phyloP scores from a whole-genome alignment of 2,329 filamentous ascomycete species.

The Cladosporium halotolerans region DNA sequence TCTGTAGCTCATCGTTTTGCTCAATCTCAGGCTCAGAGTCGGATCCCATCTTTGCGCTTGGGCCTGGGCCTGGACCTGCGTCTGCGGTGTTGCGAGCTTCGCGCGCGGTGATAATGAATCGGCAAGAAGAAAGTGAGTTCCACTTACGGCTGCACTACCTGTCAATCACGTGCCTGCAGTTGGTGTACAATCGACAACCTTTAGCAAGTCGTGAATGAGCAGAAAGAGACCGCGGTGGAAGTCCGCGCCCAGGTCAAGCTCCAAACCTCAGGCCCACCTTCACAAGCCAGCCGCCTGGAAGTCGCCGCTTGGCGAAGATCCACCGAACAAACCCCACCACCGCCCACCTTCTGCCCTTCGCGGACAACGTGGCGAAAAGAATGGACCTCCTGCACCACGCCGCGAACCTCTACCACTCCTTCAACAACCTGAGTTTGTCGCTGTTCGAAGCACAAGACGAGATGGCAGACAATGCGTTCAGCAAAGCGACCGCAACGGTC shows the following conservation, averaged over 20 bases:
- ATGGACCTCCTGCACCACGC: slow-evolving; percentile 26
- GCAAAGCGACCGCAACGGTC: slow-evolving; percentile 45
- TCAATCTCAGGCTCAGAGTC: slow-evolving; percentile 23
- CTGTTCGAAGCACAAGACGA: slow-evolving; percentile 29
- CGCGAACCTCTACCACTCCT: slow-evolving; percentile 28
- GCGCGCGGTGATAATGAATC: too few relatives aligned
- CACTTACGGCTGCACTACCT: slow-evolving; percentile 8
- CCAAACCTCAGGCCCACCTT: neutral
- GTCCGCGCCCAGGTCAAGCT: neutral
- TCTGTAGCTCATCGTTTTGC: slow-evolving; percentile 63
- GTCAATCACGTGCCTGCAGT: slow-evolving; percentile 1
- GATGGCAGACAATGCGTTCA: slow-evolving; percentile 31
- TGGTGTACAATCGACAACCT: neutral
- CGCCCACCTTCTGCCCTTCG: neutral
- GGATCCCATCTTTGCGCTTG: neutral
- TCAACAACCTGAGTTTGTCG: slow-evolving; percentile 26
- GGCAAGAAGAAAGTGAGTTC: slow-evolving; percentile 3
- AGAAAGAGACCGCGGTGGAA: neutral
- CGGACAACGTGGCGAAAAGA: neutral
- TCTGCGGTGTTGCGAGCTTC: too few relatives aligned
- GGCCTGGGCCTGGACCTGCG: neutral
- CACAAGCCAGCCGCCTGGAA: neutral
- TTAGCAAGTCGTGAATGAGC: neutral
- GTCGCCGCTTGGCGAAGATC: neutral
- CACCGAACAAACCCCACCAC: neutral